A percentile compares a stretch with the other conserved stretches of the same genome.
These are phyloP conservation scores for Neurospora sp. DNA, from an alignment of 495 filamentous ascomycete species.

Conservation along the genomic window DNA sequence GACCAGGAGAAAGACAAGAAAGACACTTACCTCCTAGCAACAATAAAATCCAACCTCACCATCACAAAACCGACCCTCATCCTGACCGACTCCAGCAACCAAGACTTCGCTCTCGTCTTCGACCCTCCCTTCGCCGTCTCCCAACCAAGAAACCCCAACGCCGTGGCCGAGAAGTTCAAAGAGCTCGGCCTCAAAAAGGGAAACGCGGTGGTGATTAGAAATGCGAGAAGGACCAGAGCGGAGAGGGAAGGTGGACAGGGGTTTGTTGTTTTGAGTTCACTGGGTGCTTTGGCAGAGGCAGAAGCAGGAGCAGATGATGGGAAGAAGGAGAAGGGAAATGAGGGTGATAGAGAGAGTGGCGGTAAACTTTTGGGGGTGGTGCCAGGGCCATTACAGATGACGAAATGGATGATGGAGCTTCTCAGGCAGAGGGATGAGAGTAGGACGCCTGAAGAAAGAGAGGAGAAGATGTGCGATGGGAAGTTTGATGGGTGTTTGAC, in stretches of 20 bases:
- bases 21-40: conserved; percentile 29
- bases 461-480: conserved; percentile 5
- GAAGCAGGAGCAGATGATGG: conserved; percentile 15
- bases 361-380: conserved; percentile 19
- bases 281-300: conserved; percentile 11
- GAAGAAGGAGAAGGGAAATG: conserved; percentile 18
- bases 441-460: conserved; percentile 1
- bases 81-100: conserved; percentile 18
- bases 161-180: conserved; percentile 8
- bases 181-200: conserved; percentile 22
- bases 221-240: conserved; percentile 20
- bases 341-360: conserved; percentile 16
- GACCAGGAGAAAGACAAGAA: conserved; percentile 1
- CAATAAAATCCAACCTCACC: conserved; percentile 38
- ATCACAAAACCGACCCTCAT: conserved; percentile 37
- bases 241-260: conserved; percentile 24
- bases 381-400: conserved; percentile 19
- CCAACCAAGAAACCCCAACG: neutral
- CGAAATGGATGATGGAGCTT: conserved; percentile 18
- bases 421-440: conserved; percentile 9
- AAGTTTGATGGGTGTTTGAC: neutral
- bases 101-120: conserved; percentile 31
- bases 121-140: conserved; percentile 21
- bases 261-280: conserved; percentile 20
- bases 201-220: conserved; percentile 22